phyloP scores from a whole-genome alignment of 495 filamentous ascomycete genomes.

The Penicillium flavigenum region DNA sequence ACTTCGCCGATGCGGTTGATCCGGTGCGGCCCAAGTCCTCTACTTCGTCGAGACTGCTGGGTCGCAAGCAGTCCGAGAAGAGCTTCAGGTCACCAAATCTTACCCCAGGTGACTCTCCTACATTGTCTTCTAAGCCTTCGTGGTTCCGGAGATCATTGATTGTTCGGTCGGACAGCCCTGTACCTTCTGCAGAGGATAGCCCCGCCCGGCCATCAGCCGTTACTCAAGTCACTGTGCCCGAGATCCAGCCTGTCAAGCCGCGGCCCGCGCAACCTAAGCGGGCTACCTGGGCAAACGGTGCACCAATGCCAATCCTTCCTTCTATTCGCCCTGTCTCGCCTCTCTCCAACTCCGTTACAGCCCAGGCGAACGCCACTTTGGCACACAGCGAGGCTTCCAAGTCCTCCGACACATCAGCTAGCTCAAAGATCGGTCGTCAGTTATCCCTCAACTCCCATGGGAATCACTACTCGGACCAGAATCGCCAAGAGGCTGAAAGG shows the following conservation, averaged over 20 bases:
- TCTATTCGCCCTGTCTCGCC: constrained; percentile 95
- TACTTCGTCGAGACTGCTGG: constrained; percentile 70
- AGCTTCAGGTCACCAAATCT: constrained; percentile 58
- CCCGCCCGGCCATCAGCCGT: constrained; percentile 44
- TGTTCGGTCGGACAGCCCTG: constrained; percentile 60
- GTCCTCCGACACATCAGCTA: constrained; percentile 44
- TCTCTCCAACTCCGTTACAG: constrained; percentile 85
- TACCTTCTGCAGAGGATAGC: constrained; percentile 43
- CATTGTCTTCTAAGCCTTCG: constrained; percentile 77
- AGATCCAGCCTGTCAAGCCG: constrained; percentile 52
- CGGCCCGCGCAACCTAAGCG: constrained; percentile 68
- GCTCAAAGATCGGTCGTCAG: constrained; percentile 94
- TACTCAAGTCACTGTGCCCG: constrained; percentile 53
- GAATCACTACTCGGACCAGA: constrained; percentile 83
- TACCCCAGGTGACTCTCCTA: constrained; percentile 65
- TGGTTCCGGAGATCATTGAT: constrained; percentile 97
- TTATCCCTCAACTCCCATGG: constrained; percentile 92
- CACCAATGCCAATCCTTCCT: constrained; percentile 96
- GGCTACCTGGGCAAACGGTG: constrained; percentile 85
- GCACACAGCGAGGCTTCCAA: constrained; percentile 31
- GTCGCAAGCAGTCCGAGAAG: constrained; percentile 83
- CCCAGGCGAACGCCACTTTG: constrained; percentile 64
- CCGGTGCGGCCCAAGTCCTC: constrained; percentile 90
- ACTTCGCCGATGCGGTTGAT: constrained; percentile 93
- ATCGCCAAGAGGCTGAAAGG: constrained; percentile 87